Evolutionary conservation across 805 yeast species (phyloP).

Genomic region (Yamadazyma tumulicola): DNA sequence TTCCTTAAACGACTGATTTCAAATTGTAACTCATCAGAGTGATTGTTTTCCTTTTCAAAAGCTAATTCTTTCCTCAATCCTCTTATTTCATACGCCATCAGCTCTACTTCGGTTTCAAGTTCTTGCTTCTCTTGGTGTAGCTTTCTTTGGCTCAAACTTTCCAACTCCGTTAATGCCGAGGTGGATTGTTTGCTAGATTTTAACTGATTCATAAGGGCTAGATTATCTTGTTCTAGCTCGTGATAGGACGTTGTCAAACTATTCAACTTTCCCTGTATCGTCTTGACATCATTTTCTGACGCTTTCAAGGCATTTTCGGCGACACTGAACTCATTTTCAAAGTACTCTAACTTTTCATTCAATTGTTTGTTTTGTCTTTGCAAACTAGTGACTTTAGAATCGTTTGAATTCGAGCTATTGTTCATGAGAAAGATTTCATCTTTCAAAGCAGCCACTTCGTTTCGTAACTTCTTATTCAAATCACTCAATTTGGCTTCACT

Average conservation of each 20-base stretch:
- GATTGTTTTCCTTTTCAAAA: constrained; percentile 19
- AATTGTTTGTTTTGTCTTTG: constrained; percentile 20
- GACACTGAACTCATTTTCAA: constrained; percentile 25
- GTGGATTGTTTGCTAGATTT: constrained; percentile 8
- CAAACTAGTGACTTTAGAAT: constrained; percentile 9
- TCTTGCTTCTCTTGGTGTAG: constrained; percentile 21
- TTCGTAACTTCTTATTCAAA: constrained; percentile 20
- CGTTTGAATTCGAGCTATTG: constrained; percentile 12
- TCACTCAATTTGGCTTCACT: constrained; percentile 17
- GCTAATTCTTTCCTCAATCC: constrained; percentile 35
- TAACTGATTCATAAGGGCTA: constrained; percentile 19
- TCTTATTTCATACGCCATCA: constrained; percentile 32
- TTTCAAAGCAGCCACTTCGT: constrained; percentile 26
- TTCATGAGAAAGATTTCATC: constrained; percentile 18
- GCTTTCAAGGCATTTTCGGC: constrained; percentile 21
- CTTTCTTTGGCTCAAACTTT: constrained; percentile 17
- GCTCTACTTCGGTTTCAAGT: constrained; percentile 25
- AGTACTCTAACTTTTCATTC: constrained; percentile 22
- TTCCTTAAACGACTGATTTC: constrained; percentile 11
- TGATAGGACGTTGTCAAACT: constrained; percentile 18
- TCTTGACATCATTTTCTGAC: constrained; percentile 22
- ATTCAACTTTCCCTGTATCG: constrained; percentile 15
- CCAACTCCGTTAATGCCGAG: constrained; percentile 22
- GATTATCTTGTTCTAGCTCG: constrained; percentile 26
- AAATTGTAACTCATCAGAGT: constrained; percentile 8